phyloP scores from a whole-genome alignment of 164 flowering plant genomes.

The Vitis rupestris region DNA sequence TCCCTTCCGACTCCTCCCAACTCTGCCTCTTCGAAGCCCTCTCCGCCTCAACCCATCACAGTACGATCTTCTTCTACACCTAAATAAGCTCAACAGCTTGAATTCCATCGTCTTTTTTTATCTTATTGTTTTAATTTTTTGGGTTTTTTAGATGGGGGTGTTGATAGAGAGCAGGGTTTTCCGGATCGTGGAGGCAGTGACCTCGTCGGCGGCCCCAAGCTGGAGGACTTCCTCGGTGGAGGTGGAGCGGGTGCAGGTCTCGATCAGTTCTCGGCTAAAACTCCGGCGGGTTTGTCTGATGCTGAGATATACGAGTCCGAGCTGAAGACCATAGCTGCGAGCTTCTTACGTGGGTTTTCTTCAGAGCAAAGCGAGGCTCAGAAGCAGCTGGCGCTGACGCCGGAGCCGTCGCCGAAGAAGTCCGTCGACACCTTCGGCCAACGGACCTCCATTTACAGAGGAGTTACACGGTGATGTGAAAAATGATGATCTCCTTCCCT shows the following conservation, averaged over 20 bases:
- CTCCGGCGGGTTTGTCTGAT: slow-evolving; percentile 7
- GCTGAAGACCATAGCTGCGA: slow-evolving; percentile 54
- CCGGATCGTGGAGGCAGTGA: no score
- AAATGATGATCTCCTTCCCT: background rate
- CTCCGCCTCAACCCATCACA: slow-evolving; percentile 18
- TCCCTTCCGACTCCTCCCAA: slow-evolving; percentile 16
- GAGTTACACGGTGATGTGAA: slow-evolving; percentile 59
- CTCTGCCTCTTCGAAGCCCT: slow-evolving; percentile 44
- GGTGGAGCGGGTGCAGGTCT: slow-evolving; percentile 3
- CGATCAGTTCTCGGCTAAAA: slow-evolving; percentile 17
- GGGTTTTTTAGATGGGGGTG: slow-evolving; percentile 8
- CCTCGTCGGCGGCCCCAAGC: slow-evolving; percentile 43
- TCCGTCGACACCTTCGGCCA: slow-evolving; percentile 71
- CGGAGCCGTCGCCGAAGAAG: slow-evolving; percentile 38
- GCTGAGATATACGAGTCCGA: slow-evolving; percentile 49
- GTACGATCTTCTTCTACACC: background rate
- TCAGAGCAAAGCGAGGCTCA: slow-evolving; percentile 13
- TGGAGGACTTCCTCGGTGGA: slow-evolving; percentile 72
- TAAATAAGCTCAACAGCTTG: no score
- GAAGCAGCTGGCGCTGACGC: slow-evolving; percentile 17
- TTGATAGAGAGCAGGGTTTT: slow-evolving; percentile 3
- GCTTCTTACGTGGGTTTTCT: slow-evolving; percentile 46
- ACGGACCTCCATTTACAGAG: slow-evolving; percentile 78
- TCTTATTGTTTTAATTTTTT: background rate
- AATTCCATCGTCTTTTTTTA: background rate